Evolutionary conservation across 345 rosid genomes (phyloP).

Genomic region (Brassica rapa): DNA sequence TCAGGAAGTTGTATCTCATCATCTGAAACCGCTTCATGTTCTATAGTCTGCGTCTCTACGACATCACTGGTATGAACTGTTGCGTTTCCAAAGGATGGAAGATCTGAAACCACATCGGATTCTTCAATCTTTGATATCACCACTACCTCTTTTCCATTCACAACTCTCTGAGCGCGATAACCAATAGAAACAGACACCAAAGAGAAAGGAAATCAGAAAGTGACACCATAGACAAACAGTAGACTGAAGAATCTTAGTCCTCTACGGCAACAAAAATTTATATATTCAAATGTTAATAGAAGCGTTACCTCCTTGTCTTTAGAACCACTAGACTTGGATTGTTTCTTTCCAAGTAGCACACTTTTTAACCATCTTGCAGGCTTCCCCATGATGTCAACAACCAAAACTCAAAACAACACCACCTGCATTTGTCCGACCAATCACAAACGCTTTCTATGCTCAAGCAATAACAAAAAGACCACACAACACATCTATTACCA

Average conservation of each 20-base stretch:
- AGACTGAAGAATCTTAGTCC: neutral
- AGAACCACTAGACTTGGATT: constrained; percentile 59
- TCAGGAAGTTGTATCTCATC: constrained; percentile 43
- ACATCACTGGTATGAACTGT: constrained; percentile 27
- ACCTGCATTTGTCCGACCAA: constrained; percentile 21
- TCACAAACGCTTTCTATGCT: constrained; percentile 18
- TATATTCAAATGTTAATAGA: neutral
- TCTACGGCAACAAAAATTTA: neutral
- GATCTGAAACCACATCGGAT: constrained; percentile 47
- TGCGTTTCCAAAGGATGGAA: constrained; percentile 47
- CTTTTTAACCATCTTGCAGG: constrained; percentile 84
- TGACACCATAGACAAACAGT: constrained; percentile 4
- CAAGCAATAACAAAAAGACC: neutral
- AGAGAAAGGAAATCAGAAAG: neutral
- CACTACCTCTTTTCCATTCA: constrained; percentile 51
- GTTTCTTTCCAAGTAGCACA: constrained; percentile 78
- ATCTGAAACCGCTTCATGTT: constrained; percentile 46
- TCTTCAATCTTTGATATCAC: constrained; percentile 58
- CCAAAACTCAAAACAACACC: constrained; percentile 26
- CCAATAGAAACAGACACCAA: neutral
- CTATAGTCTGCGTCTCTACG: constrained; percentile 45
- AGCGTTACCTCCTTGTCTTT: constrained; percentile 69
- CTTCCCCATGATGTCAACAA: constrained; percentile 58
- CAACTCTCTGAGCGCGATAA: constrained; percentile 46
- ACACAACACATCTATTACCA: neutral